Conservation (phyloP, 1,284 basidiomycete genomes). For the Stereum hirsutum region DNA sequence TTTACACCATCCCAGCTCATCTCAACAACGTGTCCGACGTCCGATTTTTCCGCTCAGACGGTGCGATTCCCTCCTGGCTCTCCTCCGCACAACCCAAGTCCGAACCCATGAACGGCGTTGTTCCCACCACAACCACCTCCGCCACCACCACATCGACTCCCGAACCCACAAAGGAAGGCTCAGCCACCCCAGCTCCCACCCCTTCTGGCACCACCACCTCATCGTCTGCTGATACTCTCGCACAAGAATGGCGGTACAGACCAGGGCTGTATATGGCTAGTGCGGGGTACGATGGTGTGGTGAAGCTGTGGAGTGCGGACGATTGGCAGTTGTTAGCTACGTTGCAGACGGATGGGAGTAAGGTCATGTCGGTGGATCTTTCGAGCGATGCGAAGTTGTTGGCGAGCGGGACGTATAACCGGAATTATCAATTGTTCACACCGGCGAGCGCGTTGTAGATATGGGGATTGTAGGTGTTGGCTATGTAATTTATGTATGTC, state of each 20-base stretch:
- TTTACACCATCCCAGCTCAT: constrained; percentile 98
- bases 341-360: constrained; percentile 88
- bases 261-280: constrained; percentile 91
- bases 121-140: constrained; percentile 27
- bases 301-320: constrained; percentile 96
- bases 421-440: constrained; percentile 88
- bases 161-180: constrained; percentile 10
- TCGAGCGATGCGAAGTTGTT: constrained; percentile 77
- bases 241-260: constrained; percentile 64
- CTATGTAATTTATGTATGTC: too few species aligned
- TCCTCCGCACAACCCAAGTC: neutral
- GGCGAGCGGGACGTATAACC: constrained; percentile 85
- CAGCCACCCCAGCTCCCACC: constrained; percentile 3
- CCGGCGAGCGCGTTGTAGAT: constrained; percentile 34
- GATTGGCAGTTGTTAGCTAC: constrained; percentile 93
- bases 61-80: constrained; percentile 15
- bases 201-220: constrained; percentile 5
- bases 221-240: constrained; percentile 6
- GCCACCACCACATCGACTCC: constrained; percentile 27
- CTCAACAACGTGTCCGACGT: constrained; percentile 92
- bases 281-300: constrained; percentile 90
- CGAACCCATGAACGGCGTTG: constrained; percentile 20
- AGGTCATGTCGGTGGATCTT: constrained; percentile 97
- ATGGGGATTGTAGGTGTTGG: too few species aligned
- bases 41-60: constrained; percentile 76